Evolutionary conservation across 768 basidiomycete species (phyloP), one percentile per base, ranked within the genome.

Genomic region (Baorangia bicolor): DNA sequence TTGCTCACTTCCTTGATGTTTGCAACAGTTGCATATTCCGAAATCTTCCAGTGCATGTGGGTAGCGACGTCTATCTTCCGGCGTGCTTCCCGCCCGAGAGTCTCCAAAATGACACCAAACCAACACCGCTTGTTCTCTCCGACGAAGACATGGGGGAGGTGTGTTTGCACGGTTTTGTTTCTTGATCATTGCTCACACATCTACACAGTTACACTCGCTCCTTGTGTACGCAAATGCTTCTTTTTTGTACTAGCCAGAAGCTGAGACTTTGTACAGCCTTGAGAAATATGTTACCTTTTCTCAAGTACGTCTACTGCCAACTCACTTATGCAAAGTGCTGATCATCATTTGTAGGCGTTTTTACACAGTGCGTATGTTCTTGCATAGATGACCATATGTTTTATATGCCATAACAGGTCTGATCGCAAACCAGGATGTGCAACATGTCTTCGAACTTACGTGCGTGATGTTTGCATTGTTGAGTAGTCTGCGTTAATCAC

Each of bases 71-170:
- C n/a, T 76, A 78, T 55, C 64, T 72, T 2, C 84, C 85, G 1
- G 80, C 77, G 2, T 75, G 69, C n/a, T 88, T 85, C 60, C 79
- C 81, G 1, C 73, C 75, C 0, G 74, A 77, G 30, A 53, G 52
- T 8, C 56, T 61, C 1, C 65, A 58, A 20, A 53, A 47, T 46
- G 58, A 66, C 43, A 48, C 53, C 20, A 49, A 64, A 7, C 48
- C 50, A 0, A 55, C 40, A 7, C 54, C 69, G 27, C 71, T 76
- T 1, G 70, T 69, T 42, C 59, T 81, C 18, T 76, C 76, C 5
- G 67, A 74, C 7, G 75, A 82, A 31, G 77, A 81, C 42, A 70
- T 73, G 41, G 77, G 78, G 53, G 76, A 83, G 74, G 83, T 84
- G 8, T 7, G 59, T 56, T 40, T 23, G 2, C 8, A 33, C 13